Conservation (phyloP, 208 protist genomes). For the Crithidia acanthocephali region DNA sequence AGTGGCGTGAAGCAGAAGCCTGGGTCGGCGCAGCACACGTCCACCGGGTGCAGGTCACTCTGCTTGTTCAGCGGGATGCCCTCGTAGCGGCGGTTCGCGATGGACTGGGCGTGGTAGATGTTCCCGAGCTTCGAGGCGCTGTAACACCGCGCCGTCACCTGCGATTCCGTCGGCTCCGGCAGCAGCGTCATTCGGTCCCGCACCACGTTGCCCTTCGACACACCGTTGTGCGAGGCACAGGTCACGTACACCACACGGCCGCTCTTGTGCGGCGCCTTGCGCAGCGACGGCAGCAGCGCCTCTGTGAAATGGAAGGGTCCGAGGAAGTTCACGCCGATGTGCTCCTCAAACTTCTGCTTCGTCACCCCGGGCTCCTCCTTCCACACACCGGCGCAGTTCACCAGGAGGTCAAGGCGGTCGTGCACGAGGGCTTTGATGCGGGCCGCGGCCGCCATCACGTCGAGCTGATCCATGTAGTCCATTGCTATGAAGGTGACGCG, state of each 20-base stretch:
- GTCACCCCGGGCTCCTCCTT: constrained; percentile 59
- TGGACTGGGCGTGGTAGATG: constrained; percentile 78
- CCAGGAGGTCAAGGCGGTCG: constrained; percentile 71
- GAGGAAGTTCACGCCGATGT: constrained; percentile 84
- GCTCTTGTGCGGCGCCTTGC: constrained; percentile 38
- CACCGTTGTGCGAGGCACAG: constrained; percentile 77
- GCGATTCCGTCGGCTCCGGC: constrained; percentile 44
- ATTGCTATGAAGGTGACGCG: constrained; percentile 61
- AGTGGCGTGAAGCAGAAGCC: constrained; percentile 72
- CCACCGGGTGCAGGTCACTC: constrained; percentile 66
- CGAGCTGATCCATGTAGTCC: constrained; percentile 71
- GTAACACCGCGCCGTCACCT: constrained; percentile 75
- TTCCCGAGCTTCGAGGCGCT: constrained; percentile 86
- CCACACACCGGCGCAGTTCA: constrained; percentile 85
- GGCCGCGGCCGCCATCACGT: constrained; percentile 59
- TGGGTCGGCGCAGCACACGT: constrained; percentile 71
- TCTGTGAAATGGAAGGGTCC: constrained; percentile 86
- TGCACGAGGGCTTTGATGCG: constrained; percentile 64
- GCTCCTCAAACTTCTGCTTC: constrained; percentile 76
- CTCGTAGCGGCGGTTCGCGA: constrained; percentile 74
- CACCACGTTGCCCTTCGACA: constrained; percentile 60
- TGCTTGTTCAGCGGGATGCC: constrained; percentile 63
- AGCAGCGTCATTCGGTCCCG: constrained; percentile 66
- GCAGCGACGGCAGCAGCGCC: constrained; percentile 73
- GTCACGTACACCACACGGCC: constrained; percentile 83